Percentiles rank a stretch among this genome's conserved stretches.
These are phyloP conservation scores for Adansonia rubrostipa DNA, from an alignment of 441 rosid genomes.

Conservation along the genomic window DNA sequence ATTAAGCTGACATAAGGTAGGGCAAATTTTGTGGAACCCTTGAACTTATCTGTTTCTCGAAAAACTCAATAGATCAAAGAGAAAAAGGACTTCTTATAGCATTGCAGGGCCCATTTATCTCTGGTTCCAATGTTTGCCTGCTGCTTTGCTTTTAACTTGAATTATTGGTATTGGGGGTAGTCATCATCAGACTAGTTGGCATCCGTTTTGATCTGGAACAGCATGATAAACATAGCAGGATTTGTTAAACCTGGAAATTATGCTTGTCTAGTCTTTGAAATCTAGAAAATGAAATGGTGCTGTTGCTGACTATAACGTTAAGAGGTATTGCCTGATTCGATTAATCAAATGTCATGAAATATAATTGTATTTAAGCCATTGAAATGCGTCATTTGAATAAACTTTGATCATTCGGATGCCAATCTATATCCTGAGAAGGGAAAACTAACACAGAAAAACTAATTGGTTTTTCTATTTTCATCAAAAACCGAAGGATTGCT, in stretches of 20 bases:
- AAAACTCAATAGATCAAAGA: constrained; percentile 5
- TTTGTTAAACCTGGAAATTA: not conserved
- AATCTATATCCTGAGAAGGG: too few relatives aligned
- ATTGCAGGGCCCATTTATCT: constrained; percentile 11
- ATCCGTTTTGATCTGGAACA: constrained; percentile 1
- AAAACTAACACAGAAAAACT: too few relatives aligned
- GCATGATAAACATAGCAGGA: not conserved
- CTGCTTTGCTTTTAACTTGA: not conserved
- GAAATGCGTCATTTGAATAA: too few relatives aligned
- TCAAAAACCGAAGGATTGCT: not conserved
- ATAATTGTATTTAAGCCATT: too few relatives aligned
- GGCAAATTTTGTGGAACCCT: not conserved
- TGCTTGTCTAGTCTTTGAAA: not conserved
- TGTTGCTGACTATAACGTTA: too few relatives aligned
- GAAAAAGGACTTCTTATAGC: not conserved
- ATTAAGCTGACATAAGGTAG: not conserved
- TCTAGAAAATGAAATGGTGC: not conserved
- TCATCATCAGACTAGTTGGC: not conserved
- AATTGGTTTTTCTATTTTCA: not conserved
- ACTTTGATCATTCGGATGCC: too few relatives aligned
- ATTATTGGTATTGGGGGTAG: not conserved
- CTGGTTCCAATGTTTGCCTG: constrained; percentile 23
- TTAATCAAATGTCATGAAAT: not conserved
- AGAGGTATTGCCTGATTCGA: not conserved
- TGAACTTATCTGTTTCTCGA: constrained; percentile 14